Conservation (phyloP, 169 alveolate genomes). For the Cryptosporidium andersoni region DNA sequence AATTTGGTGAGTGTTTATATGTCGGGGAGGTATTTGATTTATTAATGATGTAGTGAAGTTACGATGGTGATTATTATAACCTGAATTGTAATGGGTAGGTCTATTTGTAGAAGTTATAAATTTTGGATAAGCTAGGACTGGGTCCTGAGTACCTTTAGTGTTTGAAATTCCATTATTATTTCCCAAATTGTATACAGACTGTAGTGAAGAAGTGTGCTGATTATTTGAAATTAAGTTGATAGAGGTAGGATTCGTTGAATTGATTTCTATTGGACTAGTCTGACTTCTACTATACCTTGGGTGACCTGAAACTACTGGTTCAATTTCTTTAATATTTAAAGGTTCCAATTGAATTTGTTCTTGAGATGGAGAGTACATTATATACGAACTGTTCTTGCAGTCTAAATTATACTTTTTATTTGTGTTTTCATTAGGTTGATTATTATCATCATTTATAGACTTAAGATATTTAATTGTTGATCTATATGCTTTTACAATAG, state of each 20-base stretch:
- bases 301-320: background rate
- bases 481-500: constrained; percentile 31
- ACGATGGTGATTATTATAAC: too few species aligned
- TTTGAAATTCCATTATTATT: too few species aligned
- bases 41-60: too few species aligned
- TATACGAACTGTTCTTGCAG: background rate
- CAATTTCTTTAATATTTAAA: background rate
- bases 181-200: too few species aligned
- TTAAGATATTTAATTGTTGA: constrained; percentile 45
- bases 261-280: too few species aligned
- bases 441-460: background rate
- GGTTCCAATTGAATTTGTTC: constrained; percentile 24
- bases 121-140: too few species aligned
- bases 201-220: too few species aligned
- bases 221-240: too few species aligned
- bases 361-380: constrained; percentile 23
- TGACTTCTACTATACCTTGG: background rate
- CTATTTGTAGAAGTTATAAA: background rate
- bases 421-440: background rate
- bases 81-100: too few species aligned
- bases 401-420: background rate
- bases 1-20: background rate
- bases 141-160: too few species aligned
- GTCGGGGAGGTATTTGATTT: too few species aligned
- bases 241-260: too few species aligned